phyloP scores from a whole-genome alignment of 2,329 filamentous ascomycete genomes.

The Microsporum audouinii region DNA sequence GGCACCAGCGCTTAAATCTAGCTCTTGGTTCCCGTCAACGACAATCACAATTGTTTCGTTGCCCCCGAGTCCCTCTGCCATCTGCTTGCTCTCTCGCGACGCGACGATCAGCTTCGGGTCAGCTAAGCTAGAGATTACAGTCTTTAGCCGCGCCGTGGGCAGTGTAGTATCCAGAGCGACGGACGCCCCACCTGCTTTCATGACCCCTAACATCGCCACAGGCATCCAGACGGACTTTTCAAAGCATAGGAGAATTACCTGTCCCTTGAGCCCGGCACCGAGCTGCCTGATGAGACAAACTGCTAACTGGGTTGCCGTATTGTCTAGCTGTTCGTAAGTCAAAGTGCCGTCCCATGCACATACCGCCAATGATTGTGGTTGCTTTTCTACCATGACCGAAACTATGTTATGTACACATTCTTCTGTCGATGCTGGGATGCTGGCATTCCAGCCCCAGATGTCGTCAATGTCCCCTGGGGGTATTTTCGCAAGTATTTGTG shows the following conservation, averaged over 20 bases:
- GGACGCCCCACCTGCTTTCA: constrained; percentile 14
- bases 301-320: constrained; percentile 27
- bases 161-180: constrained; percentile 19
- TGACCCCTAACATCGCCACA: constrained; percentile 12
- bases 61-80: too few species aligned
- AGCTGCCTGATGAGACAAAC: constrained; percentile 16
- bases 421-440: constrained; percentile 14
- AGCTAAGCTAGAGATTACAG: neutral
- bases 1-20: neutral
- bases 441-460: constrained; percentile 19
- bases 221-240: constrained; percentile 14
- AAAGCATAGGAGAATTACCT: constrained; percentile 10
- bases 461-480: neutral
- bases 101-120: neutral
- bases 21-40: neutral
- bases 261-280: neutral
- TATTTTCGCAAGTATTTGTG: neutral
- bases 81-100: neutral
- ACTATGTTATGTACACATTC: constrained; percentile 15
- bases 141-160: constrained; percentile 9
- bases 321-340: constrained; percentile 27
- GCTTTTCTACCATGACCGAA: constrained; percentile 3
- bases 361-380: constrained; percentile 14
- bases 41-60: neutral
- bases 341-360: constrained; percentile 23